These are phyloP conservation scores for Camellia oleifera DNA, from an alignment of 179 eudicot genomes.

Conservation along the genomic window DNA sequence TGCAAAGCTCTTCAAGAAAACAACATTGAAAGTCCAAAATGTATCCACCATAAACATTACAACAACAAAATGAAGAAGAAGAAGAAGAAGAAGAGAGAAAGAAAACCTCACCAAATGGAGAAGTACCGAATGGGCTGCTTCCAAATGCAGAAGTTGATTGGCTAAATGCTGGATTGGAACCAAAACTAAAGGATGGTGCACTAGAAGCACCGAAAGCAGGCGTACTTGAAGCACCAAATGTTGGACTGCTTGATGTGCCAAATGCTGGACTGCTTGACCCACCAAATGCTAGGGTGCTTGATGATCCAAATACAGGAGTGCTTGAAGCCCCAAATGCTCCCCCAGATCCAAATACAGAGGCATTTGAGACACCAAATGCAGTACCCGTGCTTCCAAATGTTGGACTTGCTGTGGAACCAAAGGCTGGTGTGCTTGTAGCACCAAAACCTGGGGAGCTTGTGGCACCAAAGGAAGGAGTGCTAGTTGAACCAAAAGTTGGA, in stretches of 20 bases:
- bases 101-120: slow-evolving; percentile 63
- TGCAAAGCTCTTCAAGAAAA: neutral
- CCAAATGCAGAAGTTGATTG: slow-evolving; percentile 57
- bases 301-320: slow-evolving; percentile 57
- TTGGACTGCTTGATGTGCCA: neutral
- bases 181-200: slow-evolving; percentile 47
- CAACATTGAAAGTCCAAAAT: neutral
- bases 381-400: slow-evolving; percentile 20
- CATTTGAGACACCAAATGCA: slow-evolving; percentile 38
- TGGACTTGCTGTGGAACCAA: slow-evolving; percentile 45
- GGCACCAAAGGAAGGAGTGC: slow-evolving; percentile 71
- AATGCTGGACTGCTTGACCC: slow-evolving; percentile 50
- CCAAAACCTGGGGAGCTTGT: slow-evolving; percentile 62
- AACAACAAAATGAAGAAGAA: too few relatives aligned
- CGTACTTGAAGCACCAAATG: too few relatives aligned
- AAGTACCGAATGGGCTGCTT: slow-evolving; percentile 57
- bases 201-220: slow-evolving; percentile 34
- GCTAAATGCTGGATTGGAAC: slow-evolving; percentile 44
- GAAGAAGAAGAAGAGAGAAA: neutral
- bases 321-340: slow-evolving; percentile 54
- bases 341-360: slow-evolving; percentile 53
- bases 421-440: slow-evolving; percentile 43
- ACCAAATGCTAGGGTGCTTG: slow-evolving; percentile 53
- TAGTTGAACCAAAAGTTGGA: slow-evolving; percentile 58
- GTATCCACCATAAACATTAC: neutral